These are phyloP conservation scores for Leccinum subtestaceum DNA, from an alignment of 768 basidiomycete genomes.

Conservation along the genomic window DNA sequence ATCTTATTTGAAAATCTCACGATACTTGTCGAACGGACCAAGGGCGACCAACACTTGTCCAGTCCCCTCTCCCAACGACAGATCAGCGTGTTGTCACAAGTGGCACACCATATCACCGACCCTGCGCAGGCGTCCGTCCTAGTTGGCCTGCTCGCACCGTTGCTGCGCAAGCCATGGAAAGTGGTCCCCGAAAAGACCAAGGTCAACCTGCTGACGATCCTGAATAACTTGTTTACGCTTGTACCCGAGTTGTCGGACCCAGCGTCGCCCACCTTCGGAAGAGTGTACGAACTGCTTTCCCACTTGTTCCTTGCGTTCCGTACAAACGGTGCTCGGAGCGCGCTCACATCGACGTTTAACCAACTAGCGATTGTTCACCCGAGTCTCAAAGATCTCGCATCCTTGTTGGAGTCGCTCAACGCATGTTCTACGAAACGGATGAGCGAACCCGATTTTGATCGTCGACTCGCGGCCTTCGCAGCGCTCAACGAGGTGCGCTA, in stretches of 20 bases:
- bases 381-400: slow-evolving; percentile 46
- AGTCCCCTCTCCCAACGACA: slow-evolving; percentile 77
- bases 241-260: slow-evolving; percentile 57
- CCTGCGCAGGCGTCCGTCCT: slow-evolving; percentile 70
- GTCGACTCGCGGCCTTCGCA: slow-evolving; percentile 73
- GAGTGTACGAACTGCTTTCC: slow-evolving; percentile 66
- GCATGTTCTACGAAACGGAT: slow-evolving; percentile 79
- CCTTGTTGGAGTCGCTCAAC: slow-evolving; percentile 69
- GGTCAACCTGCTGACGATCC: slow-evolving; percentile 71
- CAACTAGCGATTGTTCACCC: slow-evolving; percentile 41
- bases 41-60: slow-evolving; percentile 46
- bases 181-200: slow-evolving; percentile 85
- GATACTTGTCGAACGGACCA: slow-evolving; percentile 61
- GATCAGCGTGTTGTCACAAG: slow-evolving; percentile 73
- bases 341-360: slow-evolving; percentile 65
- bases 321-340: slow-evolving; percentile 65
- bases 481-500: slow-evolving; percentile 67
- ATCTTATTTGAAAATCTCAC: slow-evolving; percentile 71
- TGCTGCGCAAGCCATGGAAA: slow-evolving; percentile 74
- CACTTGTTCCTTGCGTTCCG: slow-evolving; percentile 76
- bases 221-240: slow-evolving; percentile 61
- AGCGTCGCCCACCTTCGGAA: slow-evolving; percentile 42
- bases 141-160: slow-evolving; percentile 68
- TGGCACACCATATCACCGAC: slow-evolving; percentile 73
- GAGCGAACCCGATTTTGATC: slow-evolving; percentile 92